Conservation (phyloP, 768 basidiomycete species). For the Pleurotus platypus region DNA sequence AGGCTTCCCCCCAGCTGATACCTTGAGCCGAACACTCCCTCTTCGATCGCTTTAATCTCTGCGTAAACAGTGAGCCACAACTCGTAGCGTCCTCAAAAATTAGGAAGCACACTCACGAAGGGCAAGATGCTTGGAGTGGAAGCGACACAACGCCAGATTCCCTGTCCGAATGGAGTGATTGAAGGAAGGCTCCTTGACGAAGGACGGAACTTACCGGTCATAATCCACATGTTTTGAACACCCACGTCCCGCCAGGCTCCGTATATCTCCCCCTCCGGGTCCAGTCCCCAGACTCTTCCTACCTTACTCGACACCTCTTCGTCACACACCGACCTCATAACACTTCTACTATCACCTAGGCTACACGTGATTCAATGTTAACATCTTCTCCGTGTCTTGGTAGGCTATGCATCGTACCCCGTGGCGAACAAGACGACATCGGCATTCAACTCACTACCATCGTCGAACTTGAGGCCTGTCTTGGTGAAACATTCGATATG, state of each 20-base stretch:
- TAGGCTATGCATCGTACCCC: conserved; percentile 29
- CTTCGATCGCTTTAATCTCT: conserved; percentile 73
- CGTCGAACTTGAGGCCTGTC: conserved; percentile 42
- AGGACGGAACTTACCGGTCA: conserved; percentile 39
- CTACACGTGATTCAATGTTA: conserved; percentile 22
- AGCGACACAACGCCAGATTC: conserved; percentile 58
- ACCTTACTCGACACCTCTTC: conserved; percentile 40
- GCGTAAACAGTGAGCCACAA: not conserved
- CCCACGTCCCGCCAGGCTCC: conserved; percentile 50
- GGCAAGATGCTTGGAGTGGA: conserved; percentile 66
- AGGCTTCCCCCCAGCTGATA: no score
- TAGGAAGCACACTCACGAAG: conserved; percentile 46
- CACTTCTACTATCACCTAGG: conserved; percentile 36
- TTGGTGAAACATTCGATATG: conserved; percentile 41
- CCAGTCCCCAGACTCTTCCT: conserved; percentile 56
- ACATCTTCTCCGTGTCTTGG: no score
- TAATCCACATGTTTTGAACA: conserved; percentile 51
- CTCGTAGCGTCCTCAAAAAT: not conserved
- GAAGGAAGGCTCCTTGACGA: not conserved
- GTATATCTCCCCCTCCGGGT: conserved; percentile 60
- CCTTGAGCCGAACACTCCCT: conserved; percentile 34
- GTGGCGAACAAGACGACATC: conserved; percentile 64
- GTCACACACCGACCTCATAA: conserved; percentile 40
- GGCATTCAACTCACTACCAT: conserved; percentile 42
- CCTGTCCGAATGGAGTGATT: conserved; percentile 22